phyloP scores from a whole-genome alignment of 2,329 filamentous ascomycete genomes.

The Drechslerella coelobrocha region DNA sequence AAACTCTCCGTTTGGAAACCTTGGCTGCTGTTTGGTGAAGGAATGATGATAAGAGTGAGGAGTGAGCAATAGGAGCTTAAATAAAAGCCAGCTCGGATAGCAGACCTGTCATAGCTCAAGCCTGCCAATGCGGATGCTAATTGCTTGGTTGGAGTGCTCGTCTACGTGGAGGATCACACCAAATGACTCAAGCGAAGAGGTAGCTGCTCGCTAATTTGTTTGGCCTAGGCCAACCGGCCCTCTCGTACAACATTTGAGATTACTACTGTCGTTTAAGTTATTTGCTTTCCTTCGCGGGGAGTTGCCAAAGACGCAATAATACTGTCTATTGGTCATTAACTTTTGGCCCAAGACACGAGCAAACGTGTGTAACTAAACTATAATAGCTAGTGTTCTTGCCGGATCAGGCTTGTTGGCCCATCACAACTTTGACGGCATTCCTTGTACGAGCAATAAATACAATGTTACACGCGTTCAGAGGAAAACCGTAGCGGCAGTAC shows the following conservation, averaged over 20 bases:
- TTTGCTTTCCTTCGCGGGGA: not conserved
- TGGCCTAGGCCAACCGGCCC: not conserved
- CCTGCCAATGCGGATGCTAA: too few relatives aligned
- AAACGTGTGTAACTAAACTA: not conserved
- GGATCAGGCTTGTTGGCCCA: too few relatives aligned
- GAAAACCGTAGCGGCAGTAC: not conserved
- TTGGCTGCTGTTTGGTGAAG: too few relatives aligned
- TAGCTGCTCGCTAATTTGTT: not conserved
- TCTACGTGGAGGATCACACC: not conserved
- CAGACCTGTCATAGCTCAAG: too few relatives aligned
- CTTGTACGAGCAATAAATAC: not conserved
- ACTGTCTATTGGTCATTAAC: not conserved
- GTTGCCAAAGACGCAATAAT: not conserved
- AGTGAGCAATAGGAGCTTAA: too few relatives aligned
- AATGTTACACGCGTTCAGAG: not conserved
- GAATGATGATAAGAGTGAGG: too few relatives aligned
- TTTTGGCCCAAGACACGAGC: not conserved
- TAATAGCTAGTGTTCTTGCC: not conserved
- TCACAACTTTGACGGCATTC: not conserved
- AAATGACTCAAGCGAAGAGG: slow-evolving; percentile 6
- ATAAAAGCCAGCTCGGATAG: too few relatives aligned
- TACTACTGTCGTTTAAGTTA: not conserved
- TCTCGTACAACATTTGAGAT: not conserved
- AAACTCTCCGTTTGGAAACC: too few relatives aligned
- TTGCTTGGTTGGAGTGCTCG: not conserved